Base-by-base conservation (phyloP, 805 yeast species). In the Lipomyces starkeyi region DNA sequence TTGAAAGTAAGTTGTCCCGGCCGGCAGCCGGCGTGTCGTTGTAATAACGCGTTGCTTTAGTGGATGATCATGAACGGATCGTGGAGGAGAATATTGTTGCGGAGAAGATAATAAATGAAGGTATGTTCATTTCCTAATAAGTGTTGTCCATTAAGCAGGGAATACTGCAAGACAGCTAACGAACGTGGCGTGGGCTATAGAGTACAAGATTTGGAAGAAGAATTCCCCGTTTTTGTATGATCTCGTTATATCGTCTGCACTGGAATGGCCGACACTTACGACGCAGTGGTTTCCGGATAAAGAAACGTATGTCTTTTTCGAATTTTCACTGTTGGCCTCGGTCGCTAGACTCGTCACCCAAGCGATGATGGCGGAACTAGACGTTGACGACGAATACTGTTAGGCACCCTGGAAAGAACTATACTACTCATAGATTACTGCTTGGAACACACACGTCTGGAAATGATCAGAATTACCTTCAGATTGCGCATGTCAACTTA, bases 361-460 rank as follows among this genome's bases (percentile, higher is more conserved):
- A 8, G 8, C 3, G 29, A 3, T 4, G 29, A 17, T 17, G 2
- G 49, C 25, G 22, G 49, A 43, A 43, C 49, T 17, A 17, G 49
- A 22, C 58, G 22, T 35, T 35, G 35, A 43, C 34, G 32, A 63
- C 61, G 49, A 43, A 40, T 32, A 32, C 29, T 43, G 25, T 32
- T 57, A 64, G 76, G 25, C 71, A 69, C 66, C 69, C 73, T 27
- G 73, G 72, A 14, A 68, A 71, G 59, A 72, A 73, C 40, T 73
- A 73, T 43, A 75, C 78, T 2, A 76, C 81, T 5, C 81, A 80
- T 64, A 76, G 91, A 58, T 72, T 90, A 5, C 74, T 90, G 27
- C 78, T 87, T 20, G 91, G 91, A 0, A 86, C 93, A 0, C 86
- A 84, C 71, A 89, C 94, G 0, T 83, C 87, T 27, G 88, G 88